These are phyloP conservation scores for Neonectria punicea DNA, from an alignment of 2,329 filamentous ascomycete species.

Conservation along the genomic window DNA sequence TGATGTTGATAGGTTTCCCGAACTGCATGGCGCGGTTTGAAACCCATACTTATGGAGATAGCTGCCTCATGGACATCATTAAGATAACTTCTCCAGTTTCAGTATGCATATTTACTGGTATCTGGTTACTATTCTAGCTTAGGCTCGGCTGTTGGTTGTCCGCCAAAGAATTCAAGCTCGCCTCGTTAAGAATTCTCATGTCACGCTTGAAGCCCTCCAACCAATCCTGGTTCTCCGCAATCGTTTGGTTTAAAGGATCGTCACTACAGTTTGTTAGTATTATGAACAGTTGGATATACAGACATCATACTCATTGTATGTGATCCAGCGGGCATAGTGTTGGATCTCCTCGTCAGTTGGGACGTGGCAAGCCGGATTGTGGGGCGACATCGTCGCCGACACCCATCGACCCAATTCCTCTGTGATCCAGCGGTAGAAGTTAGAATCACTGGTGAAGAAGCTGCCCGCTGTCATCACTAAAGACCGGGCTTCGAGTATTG, in stretches of 20 bases:
- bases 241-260: conserved; percentile 30
- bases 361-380: conserved; percentile 30
- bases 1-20: no score
- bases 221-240: conserved; percentile 30
- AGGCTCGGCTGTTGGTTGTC: not conserved
- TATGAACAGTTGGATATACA: not conserved
- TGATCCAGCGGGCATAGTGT: conserved; percentile 32
- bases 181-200: conserved; percentile 10
- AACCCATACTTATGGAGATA: no score
- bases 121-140: not conserved
- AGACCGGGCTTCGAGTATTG: conserved; percentile 18
- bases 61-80: no score
- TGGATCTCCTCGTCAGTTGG: conserved; percentile 30
- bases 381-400: conserved; percentile 30
- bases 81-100: no score
- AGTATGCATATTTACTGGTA: no score
- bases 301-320: conserved; percentile 29
- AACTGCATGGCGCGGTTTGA: no score
- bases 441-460: conserved; percentile 28
- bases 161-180: no score
- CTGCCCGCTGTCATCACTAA: conserved; percentile 23
- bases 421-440: conserved; percentile 27
- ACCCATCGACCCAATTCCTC: conserved; percentile 31
- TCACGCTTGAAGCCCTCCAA: conserved; percentile 26
- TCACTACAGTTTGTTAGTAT: conserved; percentile 7